Evolutionary conservation across 2,329 filamentous ascomycete genomes (phyloP).

Genomic region (Calonectria hawksworthii): DNA sequence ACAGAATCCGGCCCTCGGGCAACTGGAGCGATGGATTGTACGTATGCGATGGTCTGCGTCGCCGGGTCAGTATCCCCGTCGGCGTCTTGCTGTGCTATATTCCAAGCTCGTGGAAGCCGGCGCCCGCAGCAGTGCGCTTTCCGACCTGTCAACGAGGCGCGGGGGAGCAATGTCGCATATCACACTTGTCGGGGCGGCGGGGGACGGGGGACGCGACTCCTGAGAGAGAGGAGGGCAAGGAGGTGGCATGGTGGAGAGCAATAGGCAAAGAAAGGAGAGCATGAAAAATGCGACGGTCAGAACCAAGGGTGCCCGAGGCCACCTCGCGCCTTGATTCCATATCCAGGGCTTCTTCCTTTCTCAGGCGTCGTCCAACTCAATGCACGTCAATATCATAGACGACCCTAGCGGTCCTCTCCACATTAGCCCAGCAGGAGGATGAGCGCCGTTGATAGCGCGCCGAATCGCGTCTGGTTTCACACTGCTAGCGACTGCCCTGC

Average conservation of each 20-base stretch:
- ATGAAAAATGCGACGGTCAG: not conserved
- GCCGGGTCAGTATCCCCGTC: slow-evolving; percentile 25
- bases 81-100: slow-evolving; percentile 18
- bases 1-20: slow-evolving; percentile 39
- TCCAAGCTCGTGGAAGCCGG: slow-evolving; percentile 26
- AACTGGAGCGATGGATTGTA: slow-evolving; percentile 35
- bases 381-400: slow-evolving; percentile 1
- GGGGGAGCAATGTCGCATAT: slow-evolving; percentile 22
- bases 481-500: slow-evolving; percentile 9
- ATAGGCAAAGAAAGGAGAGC: slow-evolving; percentile 3
- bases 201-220: not conserved
- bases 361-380: slow-evolving; percentile 10
- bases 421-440: not conserved
- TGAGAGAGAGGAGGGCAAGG: slow-evolving; percentile 15
- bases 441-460: slow-evolving; percentile 18
- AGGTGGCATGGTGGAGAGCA: slow-evolving; percentile 11
- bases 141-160: slow-evolving; percentile 13
- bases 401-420: slow-evolving; percentile 18
- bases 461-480: slow-evolving; percentile 9
- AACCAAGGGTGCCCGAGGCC: not conserved
- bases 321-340: not conserved
- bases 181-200: slow-evolving; percentile 16
- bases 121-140: slow-evolving; percentile 16
- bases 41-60: slow-evolving; percentile 32
- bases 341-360: not conserved